Evolutionary conservation across 2,329 filamentous ascomycete species (phyloP).

Genomic region (Aspergillus amoenus): DNA sequence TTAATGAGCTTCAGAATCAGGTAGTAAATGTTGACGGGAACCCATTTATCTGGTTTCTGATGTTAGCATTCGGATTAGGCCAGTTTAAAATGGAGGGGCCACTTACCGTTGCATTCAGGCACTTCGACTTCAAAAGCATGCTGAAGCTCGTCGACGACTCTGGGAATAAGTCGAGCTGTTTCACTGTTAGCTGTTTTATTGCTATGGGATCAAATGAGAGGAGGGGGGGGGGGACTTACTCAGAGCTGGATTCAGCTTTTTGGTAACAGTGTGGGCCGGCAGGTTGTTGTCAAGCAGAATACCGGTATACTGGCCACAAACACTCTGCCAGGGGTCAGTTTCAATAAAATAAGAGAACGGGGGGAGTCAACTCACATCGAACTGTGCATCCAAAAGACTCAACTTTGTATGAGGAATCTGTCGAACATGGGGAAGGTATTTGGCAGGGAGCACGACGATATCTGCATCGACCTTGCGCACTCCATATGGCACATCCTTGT

Average conservation of each 20-base stretch:
- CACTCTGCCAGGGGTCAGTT: slow-evolving; percentile 19
- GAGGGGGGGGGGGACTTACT: slow-evolving; percentile 7
- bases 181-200: not conserved
- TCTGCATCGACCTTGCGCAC: slow-evolving; percentile 31
- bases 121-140: slow-evolving; percentile 24
- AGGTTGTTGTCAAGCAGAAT: slow-evolving; percentile 26
- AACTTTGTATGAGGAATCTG: slow-evolving; percentile 17
- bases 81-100: not conserved
- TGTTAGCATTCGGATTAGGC: not conserved
- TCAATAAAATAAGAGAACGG: not conserved
- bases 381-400: slow-evolving; percentile 30
- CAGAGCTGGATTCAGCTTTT: slow-evolving; percentile 25
- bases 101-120: slow-evolving; percentile 25
- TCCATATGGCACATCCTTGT: slow-evolving; percentile 26
- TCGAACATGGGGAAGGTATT: slow-evolving; percentile 27
- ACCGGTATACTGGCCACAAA: slow-evolving; percentile 29
- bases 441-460: slow-evolving; percentile 27
- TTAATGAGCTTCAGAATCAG: slow-evolving; percentile 36
- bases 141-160: slow-evolving; percentile 26
- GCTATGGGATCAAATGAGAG: not conserved
- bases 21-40: slow-evolving; percentile 21
- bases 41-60: slow-evolving; percentile 21
- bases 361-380: slow-evolving; percentile 18
- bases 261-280: slow-evolving; percentile 23
- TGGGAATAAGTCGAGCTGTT: slow-evolving; percentile 25